Evolutionary conservation across 495 filamentous ascomycete genomes (phyloP).

Genomic region (Penicillium alfredii): DNA sequence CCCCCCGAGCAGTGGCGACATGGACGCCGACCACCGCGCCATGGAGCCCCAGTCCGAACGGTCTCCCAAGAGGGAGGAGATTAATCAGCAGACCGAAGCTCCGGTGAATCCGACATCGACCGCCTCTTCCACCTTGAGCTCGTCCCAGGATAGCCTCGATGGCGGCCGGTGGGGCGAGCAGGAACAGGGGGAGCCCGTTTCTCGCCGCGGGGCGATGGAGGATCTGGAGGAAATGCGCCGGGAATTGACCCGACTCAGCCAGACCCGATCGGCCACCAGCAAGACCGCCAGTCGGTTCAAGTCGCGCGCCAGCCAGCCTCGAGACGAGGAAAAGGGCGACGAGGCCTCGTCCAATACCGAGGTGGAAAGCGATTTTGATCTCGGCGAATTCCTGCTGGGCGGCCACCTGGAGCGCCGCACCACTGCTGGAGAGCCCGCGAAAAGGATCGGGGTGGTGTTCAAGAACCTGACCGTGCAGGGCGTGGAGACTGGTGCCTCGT

Average conservation of each 20-base stretch:
- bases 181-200: conserved; percentile 58
- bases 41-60: conserved; percentile 11
- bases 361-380: conserved; percentile 56
- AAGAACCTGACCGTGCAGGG: conserved; percentile 75
- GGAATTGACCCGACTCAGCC: conserved; percentile 57
- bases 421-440: conserved; percentile 59
- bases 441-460: conserved; percentile 81
- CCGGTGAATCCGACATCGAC: conserved; percentile 11
- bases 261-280: conserved; percentile 30
- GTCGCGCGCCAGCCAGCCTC: conserved; percentile 25
- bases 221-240: conserved; percentile 63
- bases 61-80: conserved; percentile 1
- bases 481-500: conserved; percentile 56
- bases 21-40: conserved; percentile 19
- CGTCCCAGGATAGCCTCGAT: conserved; percentile 27
- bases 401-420: conserved; percentile 76
- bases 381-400: conserved; percentile 69
- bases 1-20: conserved; percentile 8
- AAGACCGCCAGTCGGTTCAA: conserved; percentile 19
- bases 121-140: conserved; percentile 14
- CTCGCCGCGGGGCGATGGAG: conserved; percentile 58
- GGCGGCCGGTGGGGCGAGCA: conserved; percentile 75
- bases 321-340: conserved; percentile 34
- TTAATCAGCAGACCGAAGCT: conserved; percentile 8
- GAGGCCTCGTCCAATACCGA: conserved; percentile 18